Evolutionary conservation across 257 asterid species (phyloP).

Genomic region (Parsonsia alboflavescens): DNA sequence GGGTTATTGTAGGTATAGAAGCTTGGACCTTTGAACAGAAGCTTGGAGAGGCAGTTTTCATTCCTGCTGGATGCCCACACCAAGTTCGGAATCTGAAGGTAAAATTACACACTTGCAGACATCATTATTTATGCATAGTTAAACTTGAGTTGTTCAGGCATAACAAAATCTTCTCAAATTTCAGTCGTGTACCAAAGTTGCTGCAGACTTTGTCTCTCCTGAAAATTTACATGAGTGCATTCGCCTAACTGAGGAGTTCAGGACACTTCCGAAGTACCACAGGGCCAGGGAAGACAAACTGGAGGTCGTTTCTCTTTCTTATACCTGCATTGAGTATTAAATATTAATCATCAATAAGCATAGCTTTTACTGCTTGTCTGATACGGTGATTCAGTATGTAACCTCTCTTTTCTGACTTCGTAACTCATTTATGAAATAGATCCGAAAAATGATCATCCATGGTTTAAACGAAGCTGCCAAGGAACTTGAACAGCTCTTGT

Average conservation of each 20-base stretch:
- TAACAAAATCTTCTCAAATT: not conserved
- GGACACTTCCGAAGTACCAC: conserved; percentile 78
- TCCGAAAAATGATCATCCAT: conserved; percentile 84
- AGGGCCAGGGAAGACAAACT: conserved; percentile 91
- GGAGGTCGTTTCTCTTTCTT: conserved; percentile 51
- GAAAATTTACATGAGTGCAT: conserved; percentile 80
- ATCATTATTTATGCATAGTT: not conserved
- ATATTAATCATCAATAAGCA: too few species aligned
- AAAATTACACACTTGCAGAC: not conserved
- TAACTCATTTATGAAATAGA: conserved; percentile 33
- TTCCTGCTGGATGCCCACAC: conserved; percentile 98
- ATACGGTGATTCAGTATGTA: not conserved
- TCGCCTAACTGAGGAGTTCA: conserved; percentile 69
- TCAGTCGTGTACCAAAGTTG: conserved; percentile 97
- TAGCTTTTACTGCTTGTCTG: not conserved
- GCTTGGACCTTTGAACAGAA: conserved; percentile 93
- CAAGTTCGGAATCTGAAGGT: conserved; percentile 97
- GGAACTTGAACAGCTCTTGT: conserved; percentile 49
- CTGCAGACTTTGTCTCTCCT: conserved; percentile 90
- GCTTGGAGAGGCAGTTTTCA: conserved; percentile 90
- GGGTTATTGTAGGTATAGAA: conserved; percentile 55
- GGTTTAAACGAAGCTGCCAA: conserved; percentile 56
- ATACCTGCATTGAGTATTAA: not conserved
- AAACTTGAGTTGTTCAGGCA: not conserved
- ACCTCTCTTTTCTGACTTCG: conserved; percentile 1